These are phyloP conservation scores for Boletales sp. DNA, from an alignment of 768 basidiomycete genomes.

Conservation along the genomic window DNA sequence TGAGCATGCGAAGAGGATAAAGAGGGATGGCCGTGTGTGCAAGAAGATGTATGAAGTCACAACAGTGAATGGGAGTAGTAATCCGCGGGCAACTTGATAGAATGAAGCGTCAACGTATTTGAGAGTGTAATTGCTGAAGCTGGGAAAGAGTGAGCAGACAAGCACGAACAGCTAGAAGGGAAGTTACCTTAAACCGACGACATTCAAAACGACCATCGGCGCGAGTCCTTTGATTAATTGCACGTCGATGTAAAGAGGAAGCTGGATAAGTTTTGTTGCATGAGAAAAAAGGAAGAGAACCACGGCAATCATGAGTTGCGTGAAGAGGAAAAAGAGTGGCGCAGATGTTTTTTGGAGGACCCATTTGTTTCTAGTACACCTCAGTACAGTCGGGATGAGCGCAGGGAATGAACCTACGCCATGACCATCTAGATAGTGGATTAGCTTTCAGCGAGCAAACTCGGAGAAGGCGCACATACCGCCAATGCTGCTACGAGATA, in stretches of 20 bases:
- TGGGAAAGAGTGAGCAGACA: conserved; percentile 26
- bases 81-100: conserved; percentile 92
- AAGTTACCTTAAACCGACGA: conserved; percentile 74
- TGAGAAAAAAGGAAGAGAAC: conserved; percentile 67
- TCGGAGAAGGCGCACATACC: conserved; percentile 44
- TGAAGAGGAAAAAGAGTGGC: conserved; percentile 85
- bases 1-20: conserved; percentile 70
- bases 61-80: conserved; percentile 93
- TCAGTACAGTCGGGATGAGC: conserved; percentile 14
- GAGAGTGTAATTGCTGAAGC: conserved; percentile 86
- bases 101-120: conserved; percentile 95
- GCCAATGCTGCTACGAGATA: conserved; percentile 87
- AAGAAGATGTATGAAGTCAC: conserved; percentile 79
- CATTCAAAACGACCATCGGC: conserved; percentile 73
- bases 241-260: conserved; percentile 63
- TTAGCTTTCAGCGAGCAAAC: conserved; percentile 1
- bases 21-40: conserved; percentile 68
- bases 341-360: conserved; percentile 70
- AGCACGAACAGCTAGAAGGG: background rate
- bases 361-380: conserved; percentile 75
- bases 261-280: conserved; percentile 58
- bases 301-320: conserved; percentile 78
- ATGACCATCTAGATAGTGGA: conserved; percentile 70
- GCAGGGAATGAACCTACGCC: conserved; percentile 51
- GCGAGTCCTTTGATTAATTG: conserved; percentile 67